These are phyloP conservation scores for Pseudopyrenochaeta lycopersici DNA, from an alignment of 2,329 filamentous ascomycete genomes.

Conservation along the genomic window DNA sequence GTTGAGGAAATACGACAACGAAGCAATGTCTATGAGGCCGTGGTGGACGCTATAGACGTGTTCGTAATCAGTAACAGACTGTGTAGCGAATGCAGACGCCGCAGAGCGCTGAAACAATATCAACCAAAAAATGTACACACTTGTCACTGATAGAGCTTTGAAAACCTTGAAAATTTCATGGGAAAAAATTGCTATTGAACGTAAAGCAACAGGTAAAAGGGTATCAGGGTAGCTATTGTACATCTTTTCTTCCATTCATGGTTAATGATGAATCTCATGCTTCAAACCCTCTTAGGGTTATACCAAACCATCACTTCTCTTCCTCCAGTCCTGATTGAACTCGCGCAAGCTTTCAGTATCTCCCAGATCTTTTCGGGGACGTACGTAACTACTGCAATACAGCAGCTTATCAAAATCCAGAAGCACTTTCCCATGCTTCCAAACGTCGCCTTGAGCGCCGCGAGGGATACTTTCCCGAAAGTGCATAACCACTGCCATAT, in stretches of 20 bases:
- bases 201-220: neutral
- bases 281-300: slow-evolving; percentile 23
- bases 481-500: slow-evolving; percentile 21
- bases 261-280: neutral
- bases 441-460: slow-evolving; percentile 15
- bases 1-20: too few species aligned
- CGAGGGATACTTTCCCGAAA: slow-evolving; percentile 13
- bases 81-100: too few species aligned
- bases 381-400: slow-evolving; percentile 16
- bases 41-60: too few species aligned
- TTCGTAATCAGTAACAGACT: too few species aligned
- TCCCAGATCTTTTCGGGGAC: slow-evolving; percentile 20
- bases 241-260: neutral
- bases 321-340: slow-evolving; percentile 4
- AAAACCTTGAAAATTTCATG: too few species aligned
- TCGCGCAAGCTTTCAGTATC: slow-evolving; percentile 12
- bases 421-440: slow-evolving; percentile 16
- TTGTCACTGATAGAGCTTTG: too few species aligned
- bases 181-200: too few species aligned
- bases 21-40: too few species aligned
- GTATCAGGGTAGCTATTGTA: neutral
- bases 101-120: too few species aligned
- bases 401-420: slow-evolving; percentile 7
- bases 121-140: too few species aligned
- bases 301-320: slow-evolving; percentile 27